phyloP scores from a whole-genome alignment of 139 green algal genomes.

The Chlorokybus atmophyticus region DNA sequence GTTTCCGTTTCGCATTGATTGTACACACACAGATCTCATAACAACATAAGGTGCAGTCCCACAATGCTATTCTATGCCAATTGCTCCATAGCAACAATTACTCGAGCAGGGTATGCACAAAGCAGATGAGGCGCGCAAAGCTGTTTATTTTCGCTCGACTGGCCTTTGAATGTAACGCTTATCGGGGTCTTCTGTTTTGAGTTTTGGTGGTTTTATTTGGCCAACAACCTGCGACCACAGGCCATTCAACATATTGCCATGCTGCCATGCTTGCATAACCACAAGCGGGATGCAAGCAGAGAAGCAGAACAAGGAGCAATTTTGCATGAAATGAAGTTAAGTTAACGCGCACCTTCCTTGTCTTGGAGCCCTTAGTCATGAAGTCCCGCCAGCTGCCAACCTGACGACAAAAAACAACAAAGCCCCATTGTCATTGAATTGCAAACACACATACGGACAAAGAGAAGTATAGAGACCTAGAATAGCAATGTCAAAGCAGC shows the following conservation, averaged over 20 bases:
- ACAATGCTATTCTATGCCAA: too few species aligned
- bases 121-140: too few species aligned
- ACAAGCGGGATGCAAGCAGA: neutral
- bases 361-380: conserved; percentile 14
- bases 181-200: conserved; percentile 21
- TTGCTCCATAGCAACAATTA: too few species aligned
- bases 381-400: conserved; percentile 25
- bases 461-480: neutral
- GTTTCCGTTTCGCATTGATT: conserved; percentile 8
- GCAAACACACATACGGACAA: neutral
- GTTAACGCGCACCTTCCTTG: conserved; percentile 19
- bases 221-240: neutral
- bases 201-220: conserved; percentile 16
- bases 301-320: neutral
- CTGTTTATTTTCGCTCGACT: too few species aligned
- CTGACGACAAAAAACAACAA: conserved; percentile 1
- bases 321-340: neutral
- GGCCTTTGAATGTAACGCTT: conserved; percentile 21
- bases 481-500: neutral
- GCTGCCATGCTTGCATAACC: neutral
- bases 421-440: neutral
- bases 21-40: too few species aligned
- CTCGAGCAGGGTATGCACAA: too few species aligned
- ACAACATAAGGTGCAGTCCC: too few species aligned
- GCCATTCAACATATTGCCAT: neutral